These are phyloP conservation scores for Phaeoacremonium minimum DNA, from an alignment of 2,329 filamentous ascomycete genomes.

Conservation along the genomic window DNA sequence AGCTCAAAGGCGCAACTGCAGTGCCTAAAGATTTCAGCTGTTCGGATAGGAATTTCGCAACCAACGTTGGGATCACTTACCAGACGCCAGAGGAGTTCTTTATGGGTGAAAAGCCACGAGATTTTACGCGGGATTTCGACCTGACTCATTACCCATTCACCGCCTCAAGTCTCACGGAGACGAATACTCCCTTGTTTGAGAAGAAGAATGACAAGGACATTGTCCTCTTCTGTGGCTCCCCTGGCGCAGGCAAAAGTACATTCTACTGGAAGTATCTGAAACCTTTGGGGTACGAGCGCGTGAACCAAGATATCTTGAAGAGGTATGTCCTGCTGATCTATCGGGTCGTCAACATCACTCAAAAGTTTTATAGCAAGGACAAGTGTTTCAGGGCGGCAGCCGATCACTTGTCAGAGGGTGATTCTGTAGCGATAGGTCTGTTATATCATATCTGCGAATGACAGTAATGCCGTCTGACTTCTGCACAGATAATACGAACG, in stretches of 20 bases:
- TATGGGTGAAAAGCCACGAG: conserved; percentile 59
- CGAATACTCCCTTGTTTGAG: conserved; percentile 37
- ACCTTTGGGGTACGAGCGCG: conserved; percentile 73
- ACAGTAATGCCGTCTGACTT: too few relatives aligned
- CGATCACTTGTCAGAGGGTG: conserved; percentile 58
- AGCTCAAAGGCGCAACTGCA: conserved; percentile 21
- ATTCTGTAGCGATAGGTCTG: conserved; percentile 76
- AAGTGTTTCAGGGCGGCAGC: conserved; percentile 70
- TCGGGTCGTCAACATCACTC: too few relatives aligned
- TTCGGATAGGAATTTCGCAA: conserved; percentile 74
- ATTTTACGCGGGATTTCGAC: conserved; percentile 69
- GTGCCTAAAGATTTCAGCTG: conserved; percentile 58
- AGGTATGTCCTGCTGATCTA: conserved; percentile 38
- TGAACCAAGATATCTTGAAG: conserved; percentile 90
- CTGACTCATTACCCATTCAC: conserved; percentile 51
- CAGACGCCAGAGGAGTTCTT: conserved; percentile 92
- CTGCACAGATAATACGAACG: conserved; percentile 96
- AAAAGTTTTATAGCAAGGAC: conserved; percentile 39
- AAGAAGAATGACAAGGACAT: conserved; percentile 68
- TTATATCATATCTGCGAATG: too few relatives aligned
- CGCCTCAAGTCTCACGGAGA: conserved; percentile 15
- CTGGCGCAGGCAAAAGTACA: conserved; percentile 86
- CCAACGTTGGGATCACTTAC: conserved; percentile 77
- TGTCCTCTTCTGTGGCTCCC: conserved; percentile 82
- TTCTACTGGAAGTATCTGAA: conserved; percentile 79